These are phyloP conservation scores for Phytophthora macrochlamydospora DNA, from an alignment of 352 stramenopile species.

Conservation along the genomic window DNA sequence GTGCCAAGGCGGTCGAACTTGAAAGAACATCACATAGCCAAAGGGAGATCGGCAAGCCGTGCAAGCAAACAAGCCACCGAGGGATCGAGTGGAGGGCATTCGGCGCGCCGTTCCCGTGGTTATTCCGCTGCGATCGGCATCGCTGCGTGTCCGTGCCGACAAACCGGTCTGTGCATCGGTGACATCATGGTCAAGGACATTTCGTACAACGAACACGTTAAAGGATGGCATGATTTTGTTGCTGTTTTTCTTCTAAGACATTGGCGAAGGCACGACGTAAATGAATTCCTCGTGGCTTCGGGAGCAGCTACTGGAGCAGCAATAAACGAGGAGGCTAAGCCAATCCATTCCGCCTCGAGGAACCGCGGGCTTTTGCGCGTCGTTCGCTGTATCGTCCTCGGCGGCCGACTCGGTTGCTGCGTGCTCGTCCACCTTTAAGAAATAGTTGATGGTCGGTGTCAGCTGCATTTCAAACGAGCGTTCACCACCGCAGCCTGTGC, in stretches of 20 bases:
- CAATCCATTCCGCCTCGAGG: slow-evolving; percentile 74
- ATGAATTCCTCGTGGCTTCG: slow-evolving; percentile 70
- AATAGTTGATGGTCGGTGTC: slow-evolving; percentile 86
- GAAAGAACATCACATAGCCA: too few species aligned
- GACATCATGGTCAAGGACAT: too few species aligned
- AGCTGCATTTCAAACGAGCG: slow-evolving; percentile 86
- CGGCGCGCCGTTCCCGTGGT: too few species aligned
- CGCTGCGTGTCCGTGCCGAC: too few species aligned
- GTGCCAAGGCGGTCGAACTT: too few species aligned
- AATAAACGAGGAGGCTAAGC: slow-evolving; percentile 80
- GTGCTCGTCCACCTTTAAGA: slow-evolving; percentile 82
- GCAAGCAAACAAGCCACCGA: too few species aligned
- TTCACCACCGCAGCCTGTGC: slow-evolving; percentile 56
- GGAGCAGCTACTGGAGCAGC: slow-evolving; percentile 69
- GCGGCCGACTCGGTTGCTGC: slow-evolving; percentile 18
- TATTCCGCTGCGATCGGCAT: too few species aligned
- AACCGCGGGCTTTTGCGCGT: slow-evolving; percentile 7
- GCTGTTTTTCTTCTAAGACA: slow-evolving; percentile 15
- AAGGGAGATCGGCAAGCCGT: too few species aligned
- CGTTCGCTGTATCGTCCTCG: background rate
- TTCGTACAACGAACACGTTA: too few species aligned
- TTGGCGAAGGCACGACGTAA: slow-evolving; percentile 55
- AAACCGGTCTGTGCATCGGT: too few species aligned
- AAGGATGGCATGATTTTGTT: background rate
- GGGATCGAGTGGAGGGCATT: too few species aligned